phyloP scores from a whole-genome alignment of 2,329 filamentous ascomycete genomes.

The Acephala macrosclerotiorum region DNA sequence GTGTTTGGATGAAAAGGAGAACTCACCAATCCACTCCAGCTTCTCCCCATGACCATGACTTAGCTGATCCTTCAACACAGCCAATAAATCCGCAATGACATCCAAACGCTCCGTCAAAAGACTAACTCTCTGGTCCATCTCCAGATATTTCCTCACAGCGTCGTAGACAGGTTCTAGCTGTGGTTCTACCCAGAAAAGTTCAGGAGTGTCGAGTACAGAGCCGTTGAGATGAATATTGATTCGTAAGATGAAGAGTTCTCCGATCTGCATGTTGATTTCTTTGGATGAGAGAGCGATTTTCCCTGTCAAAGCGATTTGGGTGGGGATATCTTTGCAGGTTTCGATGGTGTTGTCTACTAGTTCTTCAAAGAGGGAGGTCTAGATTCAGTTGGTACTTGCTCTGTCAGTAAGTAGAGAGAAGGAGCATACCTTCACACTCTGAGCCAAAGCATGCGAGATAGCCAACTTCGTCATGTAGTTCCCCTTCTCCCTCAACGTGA shows the following conservation, averaged over 20 bases:
- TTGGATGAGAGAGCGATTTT: constrained; percentile 87
- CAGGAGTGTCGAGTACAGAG: constrained; percentile 93
- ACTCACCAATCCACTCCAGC: constrained; percentile 86
- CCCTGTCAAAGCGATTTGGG: constrained; percentile 90
- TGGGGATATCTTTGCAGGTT: constrained; percentile 89
- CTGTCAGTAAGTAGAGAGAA: constrained; percentile 12
- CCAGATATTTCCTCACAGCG: constrained; percentile 91
- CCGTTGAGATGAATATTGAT: constrained; percentile 99
- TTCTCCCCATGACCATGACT: constrained; percentile 93
- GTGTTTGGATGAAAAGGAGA: not conserved
- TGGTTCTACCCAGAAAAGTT: constrained; percentile 98
- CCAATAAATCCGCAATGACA: constrained; percentile 91
- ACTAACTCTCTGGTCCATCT: constrained; percentile 96
- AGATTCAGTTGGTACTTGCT: constrained; percentile 13
- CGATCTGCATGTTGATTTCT: constrained; percentile 99
- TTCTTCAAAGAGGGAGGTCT: constrained; percentile 96
- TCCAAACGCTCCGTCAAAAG: constrained; percentile 88
- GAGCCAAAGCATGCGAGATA: constrained; percentile 93
- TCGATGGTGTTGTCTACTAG: constrained; percentile 93
- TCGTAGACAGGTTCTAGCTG: constrained; percentile 96
- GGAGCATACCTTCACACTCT: constrained; percentile 82
- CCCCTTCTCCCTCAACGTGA: constrained; percentile 89
- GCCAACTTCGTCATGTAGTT: constrained; percentile 99
- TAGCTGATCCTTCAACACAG: constrained; percentile 93
- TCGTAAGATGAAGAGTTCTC: constrained; percentile 94